A percentile compares a stretch with the other conserved stretches of the same genome.
Evolutionary conservation across 495 filamentous ascomycete genomes (phyloP).

Genomic region (Neurospora tetrasperma): DNA sequence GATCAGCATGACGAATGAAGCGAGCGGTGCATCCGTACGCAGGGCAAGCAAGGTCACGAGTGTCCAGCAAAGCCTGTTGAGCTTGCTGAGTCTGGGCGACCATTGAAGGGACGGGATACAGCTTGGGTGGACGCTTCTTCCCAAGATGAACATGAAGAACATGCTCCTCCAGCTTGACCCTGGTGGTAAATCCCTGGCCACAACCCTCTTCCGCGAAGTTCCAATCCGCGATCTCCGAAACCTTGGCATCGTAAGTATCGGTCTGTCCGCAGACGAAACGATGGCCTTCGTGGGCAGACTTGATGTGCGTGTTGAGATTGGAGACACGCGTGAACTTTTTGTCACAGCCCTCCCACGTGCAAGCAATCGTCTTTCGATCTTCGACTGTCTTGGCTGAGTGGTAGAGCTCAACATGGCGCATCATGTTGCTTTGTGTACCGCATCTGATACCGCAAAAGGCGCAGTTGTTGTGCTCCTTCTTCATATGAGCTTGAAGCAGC

Average conservation of each 20-base stretch:
- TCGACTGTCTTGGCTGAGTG: constrained; percentile 53
- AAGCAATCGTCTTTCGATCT: constrained; percentile 51
- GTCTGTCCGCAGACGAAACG: constrained; percentile 64
- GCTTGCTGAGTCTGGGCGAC: neutral
- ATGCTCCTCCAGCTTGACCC: constrained; percentile 70
- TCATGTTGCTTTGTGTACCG: constrained; percentile 48
- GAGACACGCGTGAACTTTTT: constrained; percentile 66
- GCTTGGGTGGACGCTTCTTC: constrained; percentile 32
- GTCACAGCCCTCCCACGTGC: constrained; percentile 53
- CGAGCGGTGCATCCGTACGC: constrained; percentile 42
- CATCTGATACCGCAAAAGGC: constrained; percentile 57
- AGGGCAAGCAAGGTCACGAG: constrained; percentile 48
- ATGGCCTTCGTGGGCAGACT: constrained; percentile 59
- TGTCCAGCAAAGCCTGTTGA: constrained; percentile 35
- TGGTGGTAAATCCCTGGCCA: constrained; percentile 55
- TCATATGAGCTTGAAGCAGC: constrained; percentile 61
- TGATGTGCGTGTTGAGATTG: constrained; percentile 71
- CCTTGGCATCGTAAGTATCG: constrained; percentile 45
- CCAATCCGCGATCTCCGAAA: constrained; percentile 48
- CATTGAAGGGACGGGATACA: constrained; percentile 22
- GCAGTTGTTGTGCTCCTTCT: constrained; percentile 61
- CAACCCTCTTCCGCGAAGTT: constrained; percentile 52
- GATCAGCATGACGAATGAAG: constrained; percentile 59
- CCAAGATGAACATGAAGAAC: constrained; percentile 66
- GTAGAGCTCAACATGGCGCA: constrained; percentile 57